Conservation (phyloP, 768 basidiomycete genomes). For the Tylopilus plumbeoviolaceoides region DNA sequence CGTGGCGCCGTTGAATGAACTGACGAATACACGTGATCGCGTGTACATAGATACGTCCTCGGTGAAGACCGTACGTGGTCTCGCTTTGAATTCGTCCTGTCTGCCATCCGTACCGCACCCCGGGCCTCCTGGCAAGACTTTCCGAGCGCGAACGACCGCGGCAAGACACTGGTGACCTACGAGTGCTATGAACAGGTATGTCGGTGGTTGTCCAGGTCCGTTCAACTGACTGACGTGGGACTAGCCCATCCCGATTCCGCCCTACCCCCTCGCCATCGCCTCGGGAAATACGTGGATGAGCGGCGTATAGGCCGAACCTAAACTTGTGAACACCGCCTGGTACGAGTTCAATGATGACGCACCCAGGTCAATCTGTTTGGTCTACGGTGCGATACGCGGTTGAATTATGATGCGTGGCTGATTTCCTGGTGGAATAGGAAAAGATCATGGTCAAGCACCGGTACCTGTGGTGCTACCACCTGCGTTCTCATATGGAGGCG, state of each 20-base stretch:
- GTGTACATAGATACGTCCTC: neutral
- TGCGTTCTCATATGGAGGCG: neutral
- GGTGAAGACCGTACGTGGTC: neutral
- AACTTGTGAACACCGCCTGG: neutral
- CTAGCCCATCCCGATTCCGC: neutral
- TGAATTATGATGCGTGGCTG: neutral
- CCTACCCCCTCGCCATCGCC: neutral
- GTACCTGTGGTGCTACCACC: neutral
- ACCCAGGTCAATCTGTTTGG: neutral
- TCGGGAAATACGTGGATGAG: neutral
- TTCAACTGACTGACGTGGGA: too few relatives aligned
- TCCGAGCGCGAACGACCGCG: neutral
- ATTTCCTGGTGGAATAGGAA: neutral
- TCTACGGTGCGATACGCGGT: too few relatives aligned
- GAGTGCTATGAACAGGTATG: neutral
- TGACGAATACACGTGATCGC: neutral
- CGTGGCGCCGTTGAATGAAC: neutral
- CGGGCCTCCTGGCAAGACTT: neutral
- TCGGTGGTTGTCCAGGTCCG: neutral
- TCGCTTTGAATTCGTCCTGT: neutral
- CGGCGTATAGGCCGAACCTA: neutral
- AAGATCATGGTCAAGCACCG: neutral
- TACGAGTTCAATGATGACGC: neutral
- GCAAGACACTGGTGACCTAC: neutral
- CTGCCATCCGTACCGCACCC: neutral